Evolutionary conservation across 2,329 filamentous ascomycete genomes (phyloP).

Genomic region (Orbilia oligospora): DNA sequence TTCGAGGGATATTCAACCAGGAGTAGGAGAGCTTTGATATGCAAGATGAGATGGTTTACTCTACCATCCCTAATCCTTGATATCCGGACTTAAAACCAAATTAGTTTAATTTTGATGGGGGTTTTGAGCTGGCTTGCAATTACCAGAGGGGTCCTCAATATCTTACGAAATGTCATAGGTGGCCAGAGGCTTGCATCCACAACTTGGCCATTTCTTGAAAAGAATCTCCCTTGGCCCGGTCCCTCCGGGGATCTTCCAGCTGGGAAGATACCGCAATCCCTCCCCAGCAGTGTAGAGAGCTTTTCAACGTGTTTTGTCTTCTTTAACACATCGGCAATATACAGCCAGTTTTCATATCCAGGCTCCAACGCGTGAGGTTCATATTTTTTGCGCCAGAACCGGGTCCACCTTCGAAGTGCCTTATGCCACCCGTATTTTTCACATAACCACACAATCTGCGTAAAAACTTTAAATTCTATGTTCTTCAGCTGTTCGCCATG

Average conservation of each 20-base stretch:
- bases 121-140: too few species aligned
- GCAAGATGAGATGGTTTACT: neutral
- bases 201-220: neutral
- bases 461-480: neutral
- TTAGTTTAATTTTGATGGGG: too few species aligned
- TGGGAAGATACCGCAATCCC: neutral
- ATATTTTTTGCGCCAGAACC: neutral
- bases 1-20: neutral
- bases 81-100: too few species aligned
- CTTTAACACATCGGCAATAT: neutral
- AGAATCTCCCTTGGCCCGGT: neutral
- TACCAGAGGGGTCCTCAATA: too few species aligned
- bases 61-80: neutral
- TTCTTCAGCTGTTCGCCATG: neutral
- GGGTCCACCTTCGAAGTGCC: neutral
- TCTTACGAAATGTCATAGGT: neutral
- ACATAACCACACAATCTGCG: neutral
- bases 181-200: neutral
- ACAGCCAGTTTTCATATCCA: neutral
- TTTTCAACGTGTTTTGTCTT: neutral
- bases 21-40: neutral
- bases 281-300: neutral
- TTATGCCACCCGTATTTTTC: neutral
- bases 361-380: neutral
- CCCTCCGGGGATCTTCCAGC: neutral